Base-by-base conservation (phyloP, 2,329 filamentous ascomycete species). In the Colletotrichum gloeosporioides region DNA sequence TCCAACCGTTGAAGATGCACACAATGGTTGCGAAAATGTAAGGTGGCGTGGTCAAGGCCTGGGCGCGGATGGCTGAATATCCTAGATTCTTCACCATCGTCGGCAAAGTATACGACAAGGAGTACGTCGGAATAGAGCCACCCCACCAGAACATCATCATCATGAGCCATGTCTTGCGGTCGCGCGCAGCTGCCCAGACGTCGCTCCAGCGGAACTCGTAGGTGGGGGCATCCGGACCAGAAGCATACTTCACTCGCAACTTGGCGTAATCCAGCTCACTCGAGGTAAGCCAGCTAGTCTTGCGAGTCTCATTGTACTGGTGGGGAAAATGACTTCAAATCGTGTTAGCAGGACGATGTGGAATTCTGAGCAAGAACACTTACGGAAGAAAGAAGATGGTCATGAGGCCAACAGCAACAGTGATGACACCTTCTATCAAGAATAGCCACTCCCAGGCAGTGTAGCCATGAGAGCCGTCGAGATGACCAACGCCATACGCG, bases 11-110 rank as follows among this genome's bases (percentile, higher is more conserved):
- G 76, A 68, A 80, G 80, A 82, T 3, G 79, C 85, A 16, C 78
- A 84, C 25, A 77, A 82, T 65, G 79, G 83, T 78, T 82, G 87
- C 73, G 22, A 88, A 88, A 69, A 88, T 85, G 65, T 88, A 88
- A 76, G 81, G 81, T 25, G 81, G 81, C 9, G 78, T 77, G 39
- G 78, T 82, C 65, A 82, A 49, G 25, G 79, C 79, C 77, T 82
- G 81, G 4, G 81, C 81, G 25, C 77, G 79, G 36, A 79, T 74
- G 6, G 80, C 76, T 12, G 78, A 78, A 75, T 81, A 82, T 3
- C 81, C 81, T 49, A 82, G 73, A 77, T 79, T 79, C 31, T 77
- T 77, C 63, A 82, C 74, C 75, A 82, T 82, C n/a, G 81, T 82
- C n/a, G 81, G 79, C 34, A 82, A 71, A 31, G 78, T 81, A 39